phyloP scores from a whole-genome alignment of 148 eudicot genomes.

The Limonium bicolor region DNA sequence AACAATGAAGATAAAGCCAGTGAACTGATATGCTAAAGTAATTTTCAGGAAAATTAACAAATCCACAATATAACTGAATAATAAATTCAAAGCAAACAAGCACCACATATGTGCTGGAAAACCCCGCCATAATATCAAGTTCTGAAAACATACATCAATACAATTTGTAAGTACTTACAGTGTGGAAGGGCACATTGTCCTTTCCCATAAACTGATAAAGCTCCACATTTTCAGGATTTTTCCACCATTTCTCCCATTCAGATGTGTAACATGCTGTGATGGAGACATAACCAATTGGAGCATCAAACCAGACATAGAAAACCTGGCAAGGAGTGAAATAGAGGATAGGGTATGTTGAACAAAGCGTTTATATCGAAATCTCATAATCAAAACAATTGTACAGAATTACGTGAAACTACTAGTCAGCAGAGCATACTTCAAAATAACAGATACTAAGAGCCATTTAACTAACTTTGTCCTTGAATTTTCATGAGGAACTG shows the following conservation, averaged over 20 bases:
- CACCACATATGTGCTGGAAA: too few species aligned
- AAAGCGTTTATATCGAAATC: too few species aligned
- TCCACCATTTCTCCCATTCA: slow-evolving; percentile 97
- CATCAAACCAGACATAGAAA: slow-evolving; percentile 94
- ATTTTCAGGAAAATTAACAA: too few species aligned
- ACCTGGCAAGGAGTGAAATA: slow-evolving; percentile 91
- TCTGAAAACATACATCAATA: too few species aligned
- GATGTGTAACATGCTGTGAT: slow-evolving; percentile 75
- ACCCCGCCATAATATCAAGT: too few species aligned
- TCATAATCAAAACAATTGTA: slow-evolving; percentile 67
- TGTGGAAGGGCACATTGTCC: slow-evolving; percentile 91
- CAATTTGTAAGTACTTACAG: slow-evolving; percentile 31
- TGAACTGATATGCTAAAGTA: too few species aligned
- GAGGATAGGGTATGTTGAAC: too few species aligned
- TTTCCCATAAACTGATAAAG: slow-evolving; percentile 93
- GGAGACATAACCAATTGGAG: slow-evolving; percentile 87
- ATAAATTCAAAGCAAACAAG: too few species aligned
- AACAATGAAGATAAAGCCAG: too few species aligned
- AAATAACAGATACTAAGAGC: not conserved
- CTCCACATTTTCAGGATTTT: slow-evolving; percentile 79
- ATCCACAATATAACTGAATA: too few species aligned
- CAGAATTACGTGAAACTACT: slow-evolving; percentile 42
- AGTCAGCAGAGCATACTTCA: not conserved
- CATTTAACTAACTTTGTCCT: slow-evolving; percentile 46
- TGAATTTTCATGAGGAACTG: slow-evolving; percentile 71